Base-by-base conservation (phyloP, 352 stramenopile genomes). In the Globisporangium perplexum region DNA sequence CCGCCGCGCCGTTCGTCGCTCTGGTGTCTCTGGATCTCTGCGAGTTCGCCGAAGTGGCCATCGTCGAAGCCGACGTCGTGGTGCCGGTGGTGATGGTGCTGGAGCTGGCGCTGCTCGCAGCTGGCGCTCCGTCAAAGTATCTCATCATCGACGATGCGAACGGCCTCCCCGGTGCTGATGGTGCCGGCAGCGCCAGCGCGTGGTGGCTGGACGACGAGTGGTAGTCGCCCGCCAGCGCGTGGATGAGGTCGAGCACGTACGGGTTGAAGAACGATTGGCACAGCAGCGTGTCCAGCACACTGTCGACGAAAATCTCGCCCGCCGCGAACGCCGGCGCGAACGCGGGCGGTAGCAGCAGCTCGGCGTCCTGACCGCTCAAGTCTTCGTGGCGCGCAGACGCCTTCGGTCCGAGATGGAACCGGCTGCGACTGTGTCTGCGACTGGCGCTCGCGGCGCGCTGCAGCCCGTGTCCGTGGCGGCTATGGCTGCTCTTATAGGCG, bases 211-310 rank as follows among this genome's bases (percentile, higher is more conserved):
- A 17, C 5, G 54, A 36, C 2, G 54, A 56, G 62, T 73, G 68
- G 56, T 73, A 73, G 55, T 77, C 62, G 4, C 77, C 74, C 14
- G 69, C 61, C 20, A 88, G 64, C 11, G 71, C 69, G 2, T 69
- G 71, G 22, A 86, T 64, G 35, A 88, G 60, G 47, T 85, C 71
- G 52, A 83, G 76, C 46, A 71, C 65, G 57, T 88, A 88, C 55
- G 74, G 74, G 45, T 86, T 88, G 62, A 86, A 85, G 62, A 86
- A 88, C 23, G 77, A 81, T 53, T 86, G 74, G 48, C 77, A 88
- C 11, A 88, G 66, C 50, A 86, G 59, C 38, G 68, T 80, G 69
- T 86, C 74, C 26, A 88, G 61, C 15, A 80, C 67, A 38, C 61
- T 75, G 51, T 84, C 74, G 22, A 88, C 71, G 44, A 86, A 83